These are phyloP conservation scores for Scutellaria barbata DNA, from an alignment of 257 asterid genomes.

Conservation along the genomic window DNA sequence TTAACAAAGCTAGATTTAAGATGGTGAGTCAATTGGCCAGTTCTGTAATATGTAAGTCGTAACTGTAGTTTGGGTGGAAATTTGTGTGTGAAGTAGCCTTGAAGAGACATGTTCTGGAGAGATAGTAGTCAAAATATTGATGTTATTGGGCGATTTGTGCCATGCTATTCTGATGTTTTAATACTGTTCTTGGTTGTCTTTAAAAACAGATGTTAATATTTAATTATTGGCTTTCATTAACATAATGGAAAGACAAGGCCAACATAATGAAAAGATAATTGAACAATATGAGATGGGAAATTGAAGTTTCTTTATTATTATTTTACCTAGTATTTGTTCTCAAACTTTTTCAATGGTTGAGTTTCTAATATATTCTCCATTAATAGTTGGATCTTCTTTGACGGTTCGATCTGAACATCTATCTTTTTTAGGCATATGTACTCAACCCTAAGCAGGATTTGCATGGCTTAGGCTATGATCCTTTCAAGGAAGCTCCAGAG, in stretches of 20 bases:
- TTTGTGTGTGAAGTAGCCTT: neutral
- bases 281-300: neutral
- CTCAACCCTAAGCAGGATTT: conserved; percentile 87
- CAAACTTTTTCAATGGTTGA: too few relatives aligned
- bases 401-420: neutral
- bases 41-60: neutral
- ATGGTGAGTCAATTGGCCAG: conserved; percentile 5
- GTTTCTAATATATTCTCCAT: neutral
- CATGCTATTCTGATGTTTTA: conserved; percentile 1
- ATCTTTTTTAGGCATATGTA: conserved; percentile 63
- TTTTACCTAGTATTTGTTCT: neutral
- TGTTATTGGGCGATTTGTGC: neutral
- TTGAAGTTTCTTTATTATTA: neutral
- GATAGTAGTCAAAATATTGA: neutral
- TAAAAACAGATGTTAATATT: neutral
- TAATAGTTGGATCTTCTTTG: too few relatives aligned
- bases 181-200: neutral
- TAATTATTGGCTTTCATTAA: neutral
- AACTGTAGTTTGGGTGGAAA: neutral
- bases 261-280: neutral
- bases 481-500: conserved; percentile 96
- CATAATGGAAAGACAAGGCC: neutral
- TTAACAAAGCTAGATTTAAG: neutral
- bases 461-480: conserved; percentile 93
- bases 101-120: neutral